A percentile compares a stretch with the other conserved stretches of the same genome.
These are phyloP conservation scores for Hypomyces perniciosus DNA, from an alignment of 2,329 filamentous ascomycete species.

Conservation along the genomic window DNA sequence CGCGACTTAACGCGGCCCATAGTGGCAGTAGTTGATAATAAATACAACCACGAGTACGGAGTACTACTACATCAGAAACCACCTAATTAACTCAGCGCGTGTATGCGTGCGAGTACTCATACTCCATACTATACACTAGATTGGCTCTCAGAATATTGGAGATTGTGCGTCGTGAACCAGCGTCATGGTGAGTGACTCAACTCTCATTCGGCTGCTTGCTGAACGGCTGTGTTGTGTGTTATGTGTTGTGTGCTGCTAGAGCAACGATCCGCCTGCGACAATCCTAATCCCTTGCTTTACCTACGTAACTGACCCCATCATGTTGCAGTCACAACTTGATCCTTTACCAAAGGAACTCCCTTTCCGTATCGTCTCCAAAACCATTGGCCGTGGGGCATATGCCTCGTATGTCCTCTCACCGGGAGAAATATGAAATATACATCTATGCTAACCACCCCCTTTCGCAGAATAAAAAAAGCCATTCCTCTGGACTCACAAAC, in stretches of 20 bases:
- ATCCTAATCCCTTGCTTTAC: not conserved
- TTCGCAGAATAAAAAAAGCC: slow-evolving; percentile 80
- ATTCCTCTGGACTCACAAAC: slow-evolving; percentile 61
- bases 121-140: no score
- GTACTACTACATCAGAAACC: not conserved
- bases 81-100: no score
- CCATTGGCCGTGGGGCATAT: slow-evolving; percentile 93
- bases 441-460: not conserved
- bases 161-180: no score
- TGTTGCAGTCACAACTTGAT: slow-evolving; percentile 77
- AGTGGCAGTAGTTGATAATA: slow-evolving; percentile 1
- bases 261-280: not conserved
- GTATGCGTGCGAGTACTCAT: no score
- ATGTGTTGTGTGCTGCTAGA: not conserved
- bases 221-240: not conserved
- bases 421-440: slow-evolving; percentile 11
- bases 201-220: not conserved
- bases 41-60: not conserved
- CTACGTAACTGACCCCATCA: not conserved
- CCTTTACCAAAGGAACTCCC: slow-evolving; percentile 80
- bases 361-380: slow-evolving; percentile 92
- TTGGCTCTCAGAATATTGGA: no score
- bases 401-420: slow-evolving; percentile 63
- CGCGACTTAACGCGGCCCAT: slow-evolving; percentile 20
- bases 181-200: no score